Base-by-base conservation (phyloP, 2,329 filamentous ascomycete genomes). In the Cercospora sp. region DNA sequence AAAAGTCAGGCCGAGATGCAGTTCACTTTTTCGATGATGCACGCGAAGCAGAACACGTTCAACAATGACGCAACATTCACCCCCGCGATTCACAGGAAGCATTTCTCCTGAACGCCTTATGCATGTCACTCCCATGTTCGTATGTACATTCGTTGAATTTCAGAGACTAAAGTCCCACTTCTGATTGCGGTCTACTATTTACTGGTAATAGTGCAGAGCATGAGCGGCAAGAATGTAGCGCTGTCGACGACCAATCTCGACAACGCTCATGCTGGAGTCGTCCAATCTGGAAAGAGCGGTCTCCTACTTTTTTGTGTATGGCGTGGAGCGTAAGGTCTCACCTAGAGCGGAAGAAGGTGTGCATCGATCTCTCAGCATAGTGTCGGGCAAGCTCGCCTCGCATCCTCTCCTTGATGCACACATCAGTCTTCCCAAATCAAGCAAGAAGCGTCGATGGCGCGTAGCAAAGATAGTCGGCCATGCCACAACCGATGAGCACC, bases 81-180 rank as follows among this genome's bases (percentile, higher is more conserved):
- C 28, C 65, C 65, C 65, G 60, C 61, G 55, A 60, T 60, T 67
- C 42, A 67, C 30, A 31, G 30, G 7, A 31, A 39, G 65, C 65
- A 60, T 6, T 16, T 3, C 23, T 51, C 59, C 48, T 36, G n/a
- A 28, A 5, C 6, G 48, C 53, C 30, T 6, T 28, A 20, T 26
- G 53, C 63, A 60, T 60, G 63, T 65, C 53, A 60, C 48, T 59
- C 31, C 53, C 18, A 26, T 13, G 39, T 39, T 39, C 36, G 6
- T 5, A n/a, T 39, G 36, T 39, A 39, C 16, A 13, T 39, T 39
- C 13, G 36, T 39, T 39, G 36, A n/a, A n/a, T 3, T 39, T 1
- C 4, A 39, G 13, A 39, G 5, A 39, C 5, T 39, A 3, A 13
- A n/a, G 36, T 39, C 36, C 13, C 3, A 16, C 5, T 39, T 39